Evolutionary conservation across 345 rosid genomes (phyloP).

Genomic region (Aurinia saxatilis): DNA sequence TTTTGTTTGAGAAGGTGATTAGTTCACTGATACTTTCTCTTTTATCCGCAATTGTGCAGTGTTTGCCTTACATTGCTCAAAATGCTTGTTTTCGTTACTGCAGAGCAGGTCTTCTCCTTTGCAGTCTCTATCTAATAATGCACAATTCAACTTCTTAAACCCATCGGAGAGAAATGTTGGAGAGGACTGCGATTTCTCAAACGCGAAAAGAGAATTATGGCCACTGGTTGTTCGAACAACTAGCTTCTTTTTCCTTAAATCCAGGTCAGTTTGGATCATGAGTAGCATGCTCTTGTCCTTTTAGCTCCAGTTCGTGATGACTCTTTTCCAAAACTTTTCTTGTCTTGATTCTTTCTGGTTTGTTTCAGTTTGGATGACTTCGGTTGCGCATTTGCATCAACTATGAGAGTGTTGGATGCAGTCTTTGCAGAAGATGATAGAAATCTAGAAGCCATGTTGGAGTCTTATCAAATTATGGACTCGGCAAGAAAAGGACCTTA

Average conservation of each 20-base stretch:
- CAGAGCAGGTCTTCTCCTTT: constrained; percentile 67
- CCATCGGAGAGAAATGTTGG: constrained; percentile 41
- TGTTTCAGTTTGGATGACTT: constrained; percentile 61
- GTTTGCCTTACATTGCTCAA: constrained; percentile 1
- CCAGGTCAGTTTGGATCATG: constrained; percentile 43
- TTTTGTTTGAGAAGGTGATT: constrained; percentile 77
- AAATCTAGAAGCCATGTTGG: constrained; percentile 39
- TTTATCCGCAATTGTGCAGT: background rate
- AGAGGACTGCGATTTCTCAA: constrained; percentile 7
- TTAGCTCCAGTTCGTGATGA: background rate
- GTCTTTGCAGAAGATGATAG: constrained; percentile 46
- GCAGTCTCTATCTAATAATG: constrained; percentile 34
- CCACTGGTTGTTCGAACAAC: constrained; percentile 50
- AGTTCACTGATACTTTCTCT: background rate
- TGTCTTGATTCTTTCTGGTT: background rate
- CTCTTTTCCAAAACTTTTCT: background rate
- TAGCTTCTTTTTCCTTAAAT: constrained; percentile 63
- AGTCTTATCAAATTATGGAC: constrained; percentile 57
- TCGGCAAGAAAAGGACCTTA: constrained; percentile 61
- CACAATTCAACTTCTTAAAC: constrained; percentile 48
- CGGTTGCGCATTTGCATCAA: constrained; percentile 53
- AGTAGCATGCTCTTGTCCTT: background rate
- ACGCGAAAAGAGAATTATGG: constrained; percentile 46
- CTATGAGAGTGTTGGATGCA: constrained; percentile 50
- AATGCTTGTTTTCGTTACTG: constrained; percentile 33